Base-by-base conservation (phyloP, 2,329 filamentous ascomycete species). In the Pseudopithomyces chartarum region DNA sequence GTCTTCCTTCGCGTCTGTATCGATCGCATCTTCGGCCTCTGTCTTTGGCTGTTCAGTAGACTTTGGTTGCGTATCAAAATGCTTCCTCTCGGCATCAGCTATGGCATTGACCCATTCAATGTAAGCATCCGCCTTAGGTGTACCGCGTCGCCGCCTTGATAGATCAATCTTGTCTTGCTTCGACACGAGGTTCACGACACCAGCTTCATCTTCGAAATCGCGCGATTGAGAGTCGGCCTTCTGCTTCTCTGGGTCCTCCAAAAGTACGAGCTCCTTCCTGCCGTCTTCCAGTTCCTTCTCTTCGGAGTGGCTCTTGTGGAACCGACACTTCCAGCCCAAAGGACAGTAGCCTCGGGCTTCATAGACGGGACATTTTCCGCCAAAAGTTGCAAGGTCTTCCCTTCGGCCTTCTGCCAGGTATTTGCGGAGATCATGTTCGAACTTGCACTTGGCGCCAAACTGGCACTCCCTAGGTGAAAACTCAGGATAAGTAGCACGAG, bases 251-350 rank as follows among this genome's bases (percentile, higher is more conserved):
- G 77, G 76, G 65, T 85, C 82, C 56, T 86, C 84, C 19, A 90
- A 68, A 47, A 97, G 81, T 2, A 94, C 81, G 51, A 98, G 78
- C 77, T 98, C 94, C 68, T 90, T 92, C 64, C 85, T 85, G 8
- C 92, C 94, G 73, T 96, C 93, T 52, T 88, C 87, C 19, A 82
- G 86, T 62, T 90, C 86, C 22, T 90, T 78, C 77, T 98, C 94
- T 60, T 87, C 83, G 67, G 92, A 95, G 77, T 99, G 95, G 60
- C 91, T 96, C 60, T 85, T 85, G 33, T 91, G 90, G 70, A 97
- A 96, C 20, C 94, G 89, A 74, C 95, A 99, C 74, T 94, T 96
- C 93, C 94, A 99, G 6, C 95, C 95, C 13, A 89, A 86, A 47
- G 85, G 84, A 68, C 95, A 99, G 59, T 82, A 86, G 12, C 93